Percentiles rank a stretch among this genome's conserved stretches.
These are phyloP conservation scores for Elongisporangium prolatum DNA, from an alignment of 352 stramenopile species.

Conservation along the genomic window DNA sequence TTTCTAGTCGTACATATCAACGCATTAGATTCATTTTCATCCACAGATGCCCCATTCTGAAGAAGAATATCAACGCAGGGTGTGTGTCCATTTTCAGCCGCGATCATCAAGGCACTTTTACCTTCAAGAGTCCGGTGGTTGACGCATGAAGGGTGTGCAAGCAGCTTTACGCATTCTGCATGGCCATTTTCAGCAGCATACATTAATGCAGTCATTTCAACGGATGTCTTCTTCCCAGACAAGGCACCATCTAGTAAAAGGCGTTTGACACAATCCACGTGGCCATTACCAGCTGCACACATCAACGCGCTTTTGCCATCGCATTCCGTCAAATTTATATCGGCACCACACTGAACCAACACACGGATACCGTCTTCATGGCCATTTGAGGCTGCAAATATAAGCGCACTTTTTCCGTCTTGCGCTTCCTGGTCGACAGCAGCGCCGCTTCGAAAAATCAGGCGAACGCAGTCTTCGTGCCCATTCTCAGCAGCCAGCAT, in stretches of 20 bases:
- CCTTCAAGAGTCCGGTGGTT: neutral
- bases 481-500: constrained; percentile 10
- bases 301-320: neutral
- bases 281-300: neutral
- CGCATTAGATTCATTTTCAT: neutral
- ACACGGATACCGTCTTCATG: neutral
- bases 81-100: constrained; percentile 4
- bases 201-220: neutral
- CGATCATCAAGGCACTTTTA: constrained; percentile 8
- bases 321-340: neutral
- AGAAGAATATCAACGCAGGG: neutral
- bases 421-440: constrained; percentile 6
- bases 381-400: neutral
- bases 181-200: neutral
- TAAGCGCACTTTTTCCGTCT: neutral
- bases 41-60: neutral
- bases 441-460: constrained; percentile 9
- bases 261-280: neutral
- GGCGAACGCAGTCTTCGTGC: constrained; percentile 1
- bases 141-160: neutral
- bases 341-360: neutral
- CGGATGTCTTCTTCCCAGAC: neutral
- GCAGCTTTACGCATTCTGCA: neutral
- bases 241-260: neutral
- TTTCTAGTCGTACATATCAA: neutral